Conservation (phyloP, 2,329 filamentous ascomycete species). For the Aspergillus cejpii region DNA sequence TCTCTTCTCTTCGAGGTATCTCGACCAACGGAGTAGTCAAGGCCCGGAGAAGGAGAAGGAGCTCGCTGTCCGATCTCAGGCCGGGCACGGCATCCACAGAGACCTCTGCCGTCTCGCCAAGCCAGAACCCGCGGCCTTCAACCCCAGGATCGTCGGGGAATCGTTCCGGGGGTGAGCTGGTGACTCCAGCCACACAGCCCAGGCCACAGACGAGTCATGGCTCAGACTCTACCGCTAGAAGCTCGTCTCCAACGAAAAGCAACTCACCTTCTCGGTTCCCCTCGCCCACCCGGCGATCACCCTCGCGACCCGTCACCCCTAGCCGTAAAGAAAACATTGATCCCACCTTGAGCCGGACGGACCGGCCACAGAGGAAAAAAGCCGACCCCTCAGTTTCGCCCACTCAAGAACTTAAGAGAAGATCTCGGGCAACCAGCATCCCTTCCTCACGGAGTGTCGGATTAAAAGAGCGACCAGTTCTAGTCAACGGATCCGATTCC, state of each 20-base stretch:
- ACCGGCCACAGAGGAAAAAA: slow-evolving; percentile 30
- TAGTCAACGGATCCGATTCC: slow-evolving; percentile 28
- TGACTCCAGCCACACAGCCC: slow-evolving; percentile 26
- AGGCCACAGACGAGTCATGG: slow-evolving; percentile 28
- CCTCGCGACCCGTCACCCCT: slow-evolving; percentile 29
- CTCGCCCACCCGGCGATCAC: slow-evolving; percentile 30
- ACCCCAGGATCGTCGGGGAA: slow-evolving; percentile 25
- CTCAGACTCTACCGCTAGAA: slow-evolving; percentile 25
- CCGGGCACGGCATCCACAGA: slow-evolving; percentile 57
- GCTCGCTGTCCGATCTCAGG: slow-evolving; percentile 81
- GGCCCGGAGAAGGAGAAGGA: slow-evolving; percentile 73
- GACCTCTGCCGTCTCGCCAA: slow-evolving; percentile 35
- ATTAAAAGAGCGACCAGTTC: slow-evolving; percentile 30
- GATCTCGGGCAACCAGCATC: slow-evolving; percentile 46
- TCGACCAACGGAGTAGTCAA: slow-evolving; percentile 38
- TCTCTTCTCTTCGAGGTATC: slow-evolving; percentile 50
- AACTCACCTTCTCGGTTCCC: slow-evolving; percentile 25
- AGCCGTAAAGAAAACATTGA: slow-evolving; percentile 39
- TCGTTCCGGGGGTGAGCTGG: slow-evolving; percentile 23
- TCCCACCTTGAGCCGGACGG: slow-evolving; percentile 27
- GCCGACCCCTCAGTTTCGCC: slow-evolving; percentile 30
- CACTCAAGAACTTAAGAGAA: slow-evolving; percentile 38
- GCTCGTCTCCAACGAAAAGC: slow-evolving; percentile 29
- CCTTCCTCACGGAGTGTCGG: slow-evolving; percentile 39
- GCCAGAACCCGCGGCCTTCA: slow-evolving; percentile 34